These are phyloP conservation scores for Syzygium grande DNA, from an alignment of 345 rosid species.

Conservation along the genomic window DNA sequence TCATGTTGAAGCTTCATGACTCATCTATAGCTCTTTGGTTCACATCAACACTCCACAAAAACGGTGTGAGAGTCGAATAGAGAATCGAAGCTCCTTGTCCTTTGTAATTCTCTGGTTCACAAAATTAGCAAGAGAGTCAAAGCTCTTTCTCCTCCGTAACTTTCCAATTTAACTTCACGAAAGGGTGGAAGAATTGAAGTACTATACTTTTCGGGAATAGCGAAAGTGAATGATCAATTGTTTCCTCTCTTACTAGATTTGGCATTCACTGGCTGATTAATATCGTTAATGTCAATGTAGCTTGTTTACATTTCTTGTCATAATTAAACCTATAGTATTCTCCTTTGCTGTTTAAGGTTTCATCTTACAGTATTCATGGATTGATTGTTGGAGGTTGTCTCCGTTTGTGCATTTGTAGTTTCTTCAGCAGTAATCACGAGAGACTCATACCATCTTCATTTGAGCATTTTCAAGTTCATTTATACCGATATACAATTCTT, in stretches of 20 bases:
- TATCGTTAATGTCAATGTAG: background rate
- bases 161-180: background rate
- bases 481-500: background rate
- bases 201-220: background rate
- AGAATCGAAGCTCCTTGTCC: background rate
- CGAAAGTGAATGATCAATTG: accelerated
- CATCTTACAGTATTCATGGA: background rate
- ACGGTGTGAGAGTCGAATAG: background rate
- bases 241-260: background rate
- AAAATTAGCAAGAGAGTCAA: background rate
- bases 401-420: background rate
- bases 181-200: background rate
- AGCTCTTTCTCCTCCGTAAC: background rate
- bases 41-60: background rate
- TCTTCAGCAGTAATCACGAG: background rate
- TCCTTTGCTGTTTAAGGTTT: background rate
- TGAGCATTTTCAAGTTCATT: background rate
- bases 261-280: accelerated
- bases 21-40: background rate
- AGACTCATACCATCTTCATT: background rate
- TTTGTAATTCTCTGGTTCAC: background rate
- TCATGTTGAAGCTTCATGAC: background rate
- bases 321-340: background rate
- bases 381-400: background rate
- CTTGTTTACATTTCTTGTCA: background rate